Percentiles rank a stretch among this genome's conserved stretches.
phyloP scores from a whole-genome alignment of 495 filamentous ascomycete species.

The Chaetomium fimeti region DNA sequence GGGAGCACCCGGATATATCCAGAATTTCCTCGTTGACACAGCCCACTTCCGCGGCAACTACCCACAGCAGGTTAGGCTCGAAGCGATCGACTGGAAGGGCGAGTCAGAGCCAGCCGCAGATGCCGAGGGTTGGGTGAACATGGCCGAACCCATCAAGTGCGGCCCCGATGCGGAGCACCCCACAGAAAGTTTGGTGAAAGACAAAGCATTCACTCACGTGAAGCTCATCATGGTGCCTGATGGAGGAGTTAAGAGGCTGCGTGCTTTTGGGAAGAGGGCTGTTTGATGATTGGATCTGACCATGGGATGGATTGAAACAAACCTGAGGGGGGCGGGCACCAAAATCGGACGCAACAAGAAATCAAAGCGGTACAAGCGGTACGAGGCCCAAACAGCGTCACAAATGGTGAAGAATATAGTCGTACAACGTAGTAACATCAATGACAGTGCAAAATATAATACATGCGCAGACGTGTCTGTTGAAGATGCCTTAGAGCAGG shows the following conservation, averaged over 20 bases:
- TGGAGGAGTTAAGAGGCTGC: constrained; percentile 83
- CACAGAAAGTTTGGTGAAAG: constrained; percentile 55
- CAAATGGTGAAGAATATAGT: too few species aligned
- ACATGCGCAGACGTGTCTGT: not conserved
- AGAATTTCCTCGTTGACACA: constrained; percentile 78
- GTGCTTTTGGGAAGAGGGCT: constrained; percentile 70
- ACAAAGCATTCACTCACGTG: constrained; percentile 68
- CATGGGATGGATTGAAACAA: constrained; percentile 9
- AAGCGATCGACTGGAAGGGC: constrained; percentile 58
- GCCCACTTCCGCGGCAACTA: constrained; percentile 90
- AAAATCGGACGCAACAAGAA: not conserved
- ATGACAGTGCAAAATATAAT: not conserved
- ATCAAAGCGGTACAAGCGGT: too few species aligned
- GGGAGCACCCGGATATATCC: constrained; percentile 67
- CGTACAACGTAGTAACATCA: not conserved
- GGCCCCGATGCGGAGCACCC: constrained; percentile 82
- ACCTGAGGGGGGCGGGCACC: not conserved
- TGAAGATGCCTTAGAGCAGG: not conserved
- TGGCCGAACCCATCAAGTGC: constrained; percentile 65
- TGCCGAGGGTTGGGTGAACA: constrained; percentile 65
- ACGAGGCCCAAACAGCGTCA: too few species aligned
- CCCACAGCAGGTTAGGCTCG: constrained; percentile 71
- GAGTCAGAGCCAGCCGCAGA: constrained; percentile 57
- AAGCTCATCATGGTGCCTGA: constrained; percentile 92
- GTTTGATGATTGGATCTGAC: constrained; percentile 29